phyloP scores from a whole-genome alignment of 2,329 filamentous ascomycete species.

The Coniosporium tulheliwenetii region DNA sequence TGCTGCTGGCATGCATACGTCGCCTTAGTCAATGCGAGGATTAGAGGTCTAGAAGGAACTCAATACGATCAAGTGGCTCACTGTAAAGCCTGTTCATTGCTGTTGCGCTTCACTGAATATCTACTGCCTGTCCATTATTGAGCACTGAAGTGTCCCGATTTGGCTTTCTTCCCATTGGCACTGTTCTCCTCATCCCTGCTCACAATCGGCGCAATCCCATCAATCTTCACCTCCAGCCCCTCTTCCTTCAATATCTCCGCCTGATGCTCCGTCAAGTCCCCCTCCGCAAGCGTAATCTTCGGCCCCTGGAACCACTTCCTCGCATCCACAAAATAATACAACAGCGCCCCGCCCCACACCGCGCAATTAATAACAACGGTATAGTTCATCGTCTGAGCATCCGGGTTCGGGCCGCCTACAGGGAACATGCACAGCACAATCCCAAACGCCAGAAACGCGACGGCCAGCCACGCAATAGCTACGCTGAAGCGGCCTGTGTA shows the following conservation, averaged over 20 bases:
- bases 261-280: conserved; percentile 11
- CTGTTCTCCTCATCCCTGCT: too few relatives aligned
- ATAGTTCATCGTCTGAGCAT: conserved; percentile 42
- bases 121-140: too few relatives aligned
- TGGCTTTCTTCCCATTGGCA: too few relatives aligned
- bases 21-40: too few relatives aligned
- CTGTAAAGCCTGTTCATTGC: too few relatives aligned
- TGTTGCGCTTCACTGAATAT: too few relatives aligned
- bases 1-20: too few relatives aligned
- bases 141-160: too few relatives aligned
- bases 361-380: conserved; percentile 44
- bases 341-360: conserved; percentile 40
- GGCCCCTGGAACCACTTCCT: conserved; percentile 46
- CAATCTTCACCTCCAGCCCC: conserved; percentile 7
- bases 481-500: conserved; percentile 39
- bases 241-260: conserved; percentile 10
- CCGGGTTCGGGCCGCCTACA: conserved; percentile 35
- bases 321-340: conserved; percentile 41
- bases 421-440: conserved; percentile 45
- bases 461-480: conserved; percentile 36
- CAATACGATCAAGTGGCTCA: too few relatives aligned
- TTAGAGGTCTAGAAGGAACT: too few relatives aligned
- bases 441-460: conserved; percentile 39
- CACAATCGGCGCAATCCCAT: background rate
- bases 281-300: conserved; percentile 35